These are phyloP conservation scores for Uronychia setigera DNA, from an alignment of 73 alveolate species.

Conservation along the genomic window DNA sequence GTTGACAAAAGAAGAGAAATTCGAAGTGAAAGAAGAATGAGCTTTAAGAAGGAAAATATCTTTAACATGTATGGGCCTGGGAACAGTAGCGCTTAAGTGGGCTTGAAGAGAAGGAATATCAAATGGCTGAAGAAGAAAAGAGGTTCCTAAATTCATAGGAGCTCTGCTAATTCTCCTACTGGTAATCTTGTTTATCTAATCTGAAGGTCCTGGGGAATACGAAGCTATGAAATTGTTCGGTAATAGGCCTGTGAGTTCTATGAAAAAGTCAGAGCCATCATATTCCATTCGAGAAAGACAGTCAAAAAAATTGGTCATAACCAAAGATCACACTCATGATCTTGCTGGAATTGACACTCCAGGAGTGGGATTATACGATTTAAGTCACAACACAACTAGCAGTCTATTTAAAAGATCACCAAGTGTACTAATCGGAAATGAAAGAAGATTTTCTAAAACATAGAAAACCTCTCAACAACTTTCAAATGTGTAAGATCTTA, in stretches of 20 bases:
- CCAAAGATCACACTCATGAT: neutral
- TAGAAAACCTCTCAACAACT: too few relatives aligned
- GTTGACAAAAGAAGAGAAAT: too few relatives aligned
- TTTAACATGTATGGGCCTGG: too few relatives aligned
- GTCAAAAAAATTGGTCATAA: neutral
- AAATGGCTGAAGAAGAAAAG: neutral
- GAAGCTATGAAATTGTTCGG: neutral
- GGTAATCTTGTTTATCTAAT: neutral
- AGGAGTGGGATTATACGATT: neutral
- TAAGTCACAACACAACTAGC: neutral
- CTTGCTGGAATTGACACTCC: neutral
- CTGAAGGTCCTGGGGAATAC: neutral
- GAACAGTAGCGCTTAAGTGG: neutral
- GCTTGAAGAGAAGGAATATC: neutral
- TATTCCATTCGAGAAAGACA: neutral
- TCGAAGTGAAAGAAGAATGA: neutral
- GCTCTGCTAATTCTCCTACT: neutral
- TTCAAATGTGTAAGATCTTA: too few relatives aligned
- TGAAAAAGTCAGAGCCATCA: neutral
- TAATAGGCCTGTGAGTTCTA: neutral
- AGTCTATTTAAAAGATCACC: neutral
- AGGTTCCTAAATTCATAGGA: neutral
- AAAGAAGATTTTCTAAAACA: neutral
- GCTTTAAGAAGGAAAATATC: neutral
- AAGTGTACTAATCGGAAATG: neutral